Evolutionary conservation across 2,329 filamentous ascomycete genomes (phyloP), one percentile per base, ranked within the genome.

Genomic region (Proliferodiscus dingleyae): DNA sequence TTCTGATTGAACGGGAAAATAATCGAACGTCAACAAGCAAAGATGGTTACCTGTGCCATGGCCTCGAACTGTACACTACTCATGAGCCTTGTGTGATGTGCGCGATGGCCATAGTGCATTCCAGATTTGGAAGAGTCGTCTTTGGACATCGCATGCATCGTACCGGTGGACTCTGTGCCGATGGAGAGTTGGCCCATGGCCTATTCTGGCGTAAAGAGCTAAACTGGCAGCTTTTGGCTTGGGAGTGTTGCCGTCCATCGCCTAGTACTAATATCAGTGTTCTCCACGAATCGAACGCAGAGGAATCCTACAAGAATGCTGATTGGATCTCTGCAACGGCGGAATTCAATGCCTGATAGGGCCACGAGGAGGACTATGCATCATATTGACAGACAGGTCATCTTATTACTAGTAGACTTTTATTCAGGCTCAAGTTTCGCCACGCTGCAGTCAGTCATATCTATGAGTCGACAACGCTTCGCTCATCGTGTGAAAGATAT

Each of bases 51-150:
- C 80, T 98, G 16, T 97, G 91, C 68, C 89, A 95, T 55, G 87
- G 89, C 44, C 77, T 98, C 23, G 91, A 97, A 66, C 78, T 98
- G 46, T 97, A 96, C 68, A 74, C 94, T 50, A 95, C 90, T 2
- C 90, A 97, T 62, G 93, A 98, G 68, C 93, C 93, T 4, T 98
- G 93, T 64, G 79, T 95, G 49, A 94, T 95, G 79, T 98, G 93
- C 68, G 89, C 87, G 28, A 97, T 97, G 93, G 93, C 88, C 1
- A 85, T 97, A 57, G 74, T 97, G 18, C 90, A 97, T 64, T 96
- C 91, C 7, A 81, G 93, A 41, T 95, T 98, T 75, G 83, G 87
- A 36, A 83, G 85, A 43, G 86, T 90, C 41, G 77, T 95, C 30
- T 95, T 95, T 67, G 81, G 80, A 52, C 75, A 82, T 51, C 79